Base-by-base conservation (phyloP, 192 early-diverging fungal genomes). In the Chytriomyces confervae region DNA sequence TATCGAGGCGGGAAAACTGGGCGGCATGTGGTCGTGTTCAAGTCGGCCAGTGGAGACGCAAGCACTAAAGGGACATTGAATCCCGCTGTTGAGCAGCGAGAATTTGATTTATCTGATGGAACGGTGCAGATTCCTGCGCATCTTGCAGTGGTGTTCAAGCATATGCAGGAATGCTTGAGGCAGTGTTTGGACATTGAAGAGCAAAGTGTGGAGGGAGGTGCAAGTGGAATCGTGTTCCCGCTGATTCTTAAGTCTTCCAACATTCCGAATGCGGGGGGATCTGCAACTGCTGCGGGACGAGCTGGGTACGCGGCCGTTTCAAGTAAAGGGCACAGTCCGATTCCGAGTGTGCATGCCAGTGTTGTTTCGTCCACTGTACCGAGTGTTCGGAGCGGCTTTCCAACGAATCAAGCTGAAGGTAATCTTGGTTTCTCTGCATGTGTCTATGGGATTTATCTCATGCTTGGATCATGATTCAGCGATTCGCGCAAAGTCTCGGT, bases 171-270 rank as follows among this genome's bases (percentile, higher is more conserved):
- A 48, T 89, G 88, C 70, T 66, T 89, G 47, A 51, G 79, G 53
- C 82, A 83, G 45, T 89, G 88, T 75, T 51, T 85, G 62, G 86
- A 85, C 20, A 80, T 86, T 44, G 86, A 87, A 65, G 46, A 69
- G 27, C 69, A n/a, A 70, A 46, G 44, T 8, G 0, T 67, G 27
- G 81, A 27, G 6, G 69, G 69, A 2, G 69, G 69, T 62, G 77
- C 83, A 46, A n/a, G 61, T 20, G 20, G 16, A 5, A 49, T 44
- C 7, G 43, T 45, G 50, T 85, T 63, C 53, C 85, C 85, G 7
- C 45, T 88, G 23, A 87, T 86, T 29, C 47, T 86, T 18, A 88
- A 88, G 64, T 86, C 80, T n/a, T 86, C 84, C n/a, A 72, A 82
- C 23, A 62, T 51, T 65, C 18, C 36, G 61, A 20, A 7, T 20